A percentile compares a stretch with the other conserved stretches of the same genome.
phyloP scores from a whole-genome alignment of 83 land plant species.

The Picea mariana region DNA sequence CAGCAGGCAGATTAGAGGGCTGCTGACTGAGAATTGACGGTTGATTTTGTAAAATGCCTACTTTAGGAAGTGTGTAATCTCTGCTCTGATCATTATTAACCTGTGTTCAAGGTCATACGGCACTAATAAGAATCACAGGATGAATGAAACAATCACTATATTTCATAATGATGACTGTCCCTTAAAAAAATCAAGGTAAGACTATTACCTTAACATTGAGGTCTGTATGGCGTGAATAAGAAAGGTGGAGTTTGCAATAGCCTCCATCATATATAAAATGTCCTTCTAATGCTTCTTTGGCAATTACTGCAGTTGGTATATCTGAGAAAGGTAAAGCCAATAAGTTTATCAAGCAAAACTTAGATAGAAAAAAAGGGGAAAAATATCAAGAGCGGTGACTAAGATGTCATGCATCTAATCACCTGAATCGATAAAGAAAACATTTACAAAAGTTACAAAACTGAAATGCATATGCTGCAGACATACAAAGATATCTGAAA shows the following conservation, averaged over 20 bases:
- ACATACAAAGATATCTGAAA: no score
- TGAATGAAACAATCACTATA: background rate
- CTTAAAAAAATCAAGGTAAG: background rate
- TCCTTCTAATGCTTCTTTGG: conserved; percentile 88
- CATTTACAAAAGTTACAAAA: no score
- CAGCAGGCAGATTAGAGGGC: conserved; percentile 29
- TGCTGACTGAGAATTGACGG: conserved; percentile 18
- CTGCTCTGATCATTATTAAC: conserved; percentile 81
- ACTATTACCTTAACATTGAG: conserved; percentile 84
- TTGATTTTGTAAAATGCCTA: conserved; percentile 29
- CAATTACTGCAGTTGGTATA: conserved; percentile 76
- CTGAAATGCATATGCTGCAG: no score
- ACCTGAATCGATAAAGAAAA: no score
- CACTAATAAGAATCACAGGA: background rate
- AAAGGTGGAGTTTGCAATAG: conserved; percentile 91
- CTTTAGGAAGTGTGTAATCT: conserved; percentile 70
- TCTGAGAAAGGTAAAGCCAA: conserved; percentile 36
- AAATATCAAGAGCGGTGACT: no score
- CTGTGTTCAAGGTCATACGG: no score
- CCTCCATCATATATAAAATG: conserved; percentile 96
- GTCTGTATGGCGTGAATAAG: conserved; percentile 96
- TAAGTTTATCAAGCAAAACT: no score
- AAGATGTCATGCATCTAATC: no score
- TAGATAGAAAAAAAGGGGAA: no score
- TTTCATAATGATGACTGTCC: background rate